These are phyloP conservation scores for Grosmannia serpens DNA, from an alignment of 2,329 filamentous ascomycete species.

Conservation along the genomic window DNA sequence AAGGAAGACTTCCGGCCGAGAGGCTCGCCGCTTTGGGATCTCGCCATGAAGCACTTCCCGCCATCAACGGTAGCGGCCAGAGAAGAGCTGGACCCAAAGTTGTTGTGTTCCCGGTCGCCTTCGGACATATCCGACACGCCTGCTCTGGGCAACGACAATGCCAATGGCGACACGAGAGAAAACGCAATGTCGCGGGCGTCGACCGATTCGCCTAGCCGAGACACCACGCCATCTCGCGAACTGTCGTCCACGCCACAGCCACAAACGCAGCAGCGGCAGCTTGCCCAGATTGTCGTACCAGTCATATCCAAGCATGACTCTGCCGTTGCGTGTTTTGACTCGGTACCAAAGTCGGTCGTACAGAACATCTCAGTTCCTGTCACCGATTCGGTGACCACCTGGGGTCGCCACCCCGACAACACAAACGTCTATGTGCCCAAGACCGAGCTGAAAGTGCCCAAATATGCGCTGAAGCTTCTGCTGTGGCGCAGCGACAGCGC, in stretches of 20 bases:
- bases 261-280: not conserved
- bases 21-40: constrained; percentile 38
- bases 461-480: constrained; percentile 67
- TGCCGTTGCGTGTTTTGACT: constrained; percentile 49
- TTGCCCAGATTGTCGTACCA: constrained; percentile 7
- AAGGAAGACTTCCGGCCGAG: constrained; percentile 43
- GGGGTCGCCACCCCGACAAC: constrained; percentile 62
- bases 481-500: constrained; percentile 62
- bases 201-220: not conserved
- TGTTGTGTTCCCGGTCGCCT: constrained; percentile 4
- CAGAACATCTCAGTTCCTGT: constrained; percentile 53
- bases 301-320: not conserved
- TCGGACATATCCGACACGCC: constrained; percentile 4
- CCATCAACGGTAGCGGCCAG: constrained; percentile 18
- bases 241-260: not conserved
- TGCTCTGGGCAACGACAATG: constrained; percentile 5
- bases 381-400: constrained; percentile 57
- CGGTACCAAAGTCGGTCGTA: constrained; percentile 53
- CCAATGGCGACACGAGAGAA: constrained; percentile 5
- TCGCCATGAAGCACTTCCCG: constrained; percentile 49
- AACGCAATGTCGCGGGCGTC: constrained; percentile 2
- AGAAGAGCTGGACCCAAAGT: not conserved
- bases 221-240: not conserved
- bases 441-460: constrained; percentile 63
- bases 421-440: constrained; percentile 53